These are phyloP conservation scores for Nakaseomyces uthaithaninus DNA, from an alignment of 1,139 yeast species.

Conservation along the genomic window DNA sequence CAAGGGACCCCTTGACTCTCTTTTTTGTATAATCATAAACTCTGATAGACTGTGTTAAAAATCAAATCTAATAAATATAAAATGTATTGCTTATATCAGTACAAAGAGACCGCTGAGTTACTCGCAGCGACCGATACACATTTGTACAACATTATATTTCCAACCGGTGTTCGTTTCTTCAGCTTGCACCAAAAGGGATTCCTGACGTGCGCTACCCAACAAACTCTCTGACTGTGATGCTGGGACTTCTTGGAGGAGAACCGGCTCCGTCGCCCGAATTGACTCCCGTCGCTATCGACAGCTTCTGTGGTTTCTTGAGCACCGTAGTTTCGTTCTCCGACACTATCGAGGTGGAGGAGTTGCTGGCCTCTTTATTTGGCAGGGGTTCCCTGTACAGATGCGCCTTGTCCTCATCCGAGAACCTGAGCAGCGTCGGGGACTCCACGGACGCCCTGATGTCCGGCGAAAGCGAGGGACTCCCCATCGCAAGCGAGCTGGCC, in stretches of 20 bases:
- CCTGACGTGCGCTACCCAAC: too few relatives aligned
- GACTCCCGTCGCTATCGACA: slow-evolving; percentile 8
- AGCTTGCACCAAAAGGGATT: too few relatives aligned
- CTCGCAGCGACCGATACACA: too few relatives aligned
- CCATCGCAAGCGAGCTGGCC: slow-evolving; percentile 15
- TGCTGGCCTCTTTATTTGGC: slow-evolving; percentile 15
- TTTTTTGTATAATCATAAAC: too few relatives aligned
- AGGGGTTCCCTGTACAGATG: slow-evolving; percentile 29
- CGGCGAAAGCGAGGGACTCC: slow-evolving; percentile 29
- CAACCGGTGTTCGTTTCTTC: too few relatives aligned
- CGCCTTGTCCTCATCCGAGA: slow-evolving; percentile 21
- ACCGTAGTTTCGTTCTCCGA: slow-evolving; percentile 4
- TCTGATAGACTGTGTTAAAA: too few relatives aligned
- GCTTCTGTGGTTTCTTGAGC: slow-evolving; percentile 6
- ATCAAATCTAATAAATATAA: too few relatives aligned
- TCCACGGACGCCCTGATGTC: slow-evolving; percentile 18
- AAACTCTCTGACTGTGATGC: slow-evolving; percentile 22
- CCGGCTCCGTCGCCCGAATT: neutral
- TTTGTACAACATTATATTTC: too few relatives aligned
- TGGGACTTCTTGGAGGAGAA: slow-evolving; percentile 16
- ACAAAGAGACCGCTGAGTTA: too few relatives aligned
- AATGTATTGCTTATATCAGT: too few relatives aligned
- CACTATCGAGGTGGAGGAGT: slow-evolving; percentile 5
- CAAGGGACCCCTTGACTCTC: neutral
- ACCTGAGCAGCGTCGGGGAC: slow-evolving; percentile 28